Evolutionary conservation across 2,329 filamentous ascomycete species (phyloP).

Genomic region (Zelopaecilomyces penicillatus): DNA sequence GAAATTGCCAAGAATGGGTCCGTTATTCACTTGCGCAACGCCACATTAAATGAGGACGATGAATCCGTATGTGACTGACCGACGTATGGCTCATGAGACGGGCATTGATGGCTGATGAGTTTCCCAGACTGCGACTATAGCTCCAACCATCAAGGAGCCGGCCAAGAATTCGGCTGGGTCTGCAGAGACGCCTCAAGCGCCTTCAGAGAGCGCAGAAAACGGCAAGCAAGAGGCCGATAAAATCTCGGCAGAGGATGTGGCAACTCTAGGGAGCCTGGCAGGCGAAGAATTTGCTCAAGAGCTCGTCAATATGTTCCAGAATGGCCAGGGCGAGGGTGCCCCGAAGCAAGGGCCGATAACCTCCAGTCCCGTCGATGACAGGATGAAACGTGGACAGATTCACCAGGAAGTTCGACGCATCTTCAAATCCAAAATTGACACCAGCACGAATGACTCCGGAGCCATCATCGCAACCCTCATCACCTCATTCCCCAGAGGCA

Average conservation of each 20-base stretch:
- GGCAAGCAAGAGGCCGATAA: conserved; percentile 13
- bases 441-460: conserved; percentile 49
- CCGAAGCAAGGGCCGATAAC: conserved; percentile 25
- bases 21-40: conserved; percentile 61
- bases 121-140: no score
- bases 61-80: no score
- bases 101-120: no score
- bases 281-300: conserved; percentile 31
- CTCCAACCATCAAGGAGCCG: no score
- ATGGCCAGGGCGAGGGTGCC: conserved; percentile 21
- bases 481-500: conserved; percentile 31
- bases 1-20: conserved; percentile 71
- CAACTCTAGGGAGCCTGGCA: conserved; percentile 30
- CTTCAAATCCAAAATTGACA: conserved; percentile 72
- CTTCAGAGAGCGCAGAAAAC: background rate
- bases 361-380: conserved; percentile 36
- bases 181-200: conserved; percentile 8
- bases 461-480: conserved; percentile 61
- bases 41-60: conserved; percentile 20
- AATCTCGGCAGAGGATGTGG: conserved; percentile 24
- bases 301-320: conserved; percentile 33
- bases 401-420: conserved; percentile 65
- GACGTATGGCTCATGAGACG: no score
- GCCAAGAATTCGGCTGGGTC: no score
- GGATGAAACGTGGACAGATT: conserved; percentile 36